Evolutionary conservation across 208 protist species (phyloP).

Genomic region (Acanthamoeba sp.): DNA sequence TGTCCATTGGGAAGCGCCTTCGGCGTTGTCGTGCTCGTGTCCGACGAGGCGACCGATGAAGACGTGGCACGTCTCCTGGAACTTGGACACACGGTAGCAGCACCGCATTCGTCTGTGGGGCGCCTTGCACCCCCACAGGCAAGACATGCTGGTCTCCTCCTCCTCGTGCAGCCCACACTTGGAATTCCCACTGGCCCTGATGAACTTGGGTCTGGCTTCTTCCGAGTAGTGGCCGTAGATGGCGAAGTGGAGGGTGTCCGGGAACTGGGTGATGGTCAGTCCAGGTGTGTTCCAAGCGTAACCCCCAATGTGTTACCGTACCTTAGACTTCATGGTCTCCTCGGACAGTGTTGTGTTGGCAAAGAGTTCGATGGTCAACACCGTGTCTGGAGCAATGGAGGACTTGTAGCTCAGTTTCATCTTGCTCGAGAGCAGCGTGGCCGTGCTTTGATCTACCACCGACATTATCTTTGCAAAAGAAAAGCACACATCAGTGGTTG

Average conservation of each 20-base stretch:
- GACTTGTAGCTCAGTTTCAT: background rate
- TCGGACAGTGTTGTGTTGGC: background rate
- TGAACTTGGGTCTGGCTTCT: background rate
- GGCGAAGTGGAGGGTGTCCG: background rate
- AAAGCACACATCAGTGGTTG: background rate
- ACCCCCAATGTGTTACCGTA: background rate
- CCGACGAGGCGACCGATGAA: background rate
- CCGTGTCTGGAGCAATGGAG: background rate
- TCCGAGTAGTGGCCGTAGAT: background rate
- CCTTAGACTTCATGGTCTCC: background rate
- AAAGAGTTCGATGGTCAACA: background rate
- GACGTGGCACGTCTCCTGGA: conserved; percentile 8
- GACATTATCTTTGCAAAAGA: background rate
- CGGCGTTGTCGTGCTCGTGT: background rate
- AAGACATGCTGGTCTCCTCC: background rate
- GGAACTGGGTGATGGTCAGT: background rate
- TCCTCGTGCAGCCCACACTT: background rate
- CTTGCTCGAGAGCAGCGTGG: background rate
- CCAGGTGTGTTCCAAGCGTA: background rate
- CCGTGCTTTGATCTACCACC: background rate
- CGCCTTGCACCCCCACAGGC: background rate
- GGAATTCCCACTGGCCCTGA: too few relatives aligned
- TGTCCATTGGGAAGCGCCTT: background rate
- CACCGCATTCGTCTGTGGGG: background rate
- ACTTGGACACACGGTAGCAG: background rate